A percentile compares a stretch with the other conserved stretches of the same genome.
These are phyloP conservation scores for Megacollybia marginata DNA, from an alignment of 768 basidiomycete genomes.

Conservation along the genomic window DNA sequence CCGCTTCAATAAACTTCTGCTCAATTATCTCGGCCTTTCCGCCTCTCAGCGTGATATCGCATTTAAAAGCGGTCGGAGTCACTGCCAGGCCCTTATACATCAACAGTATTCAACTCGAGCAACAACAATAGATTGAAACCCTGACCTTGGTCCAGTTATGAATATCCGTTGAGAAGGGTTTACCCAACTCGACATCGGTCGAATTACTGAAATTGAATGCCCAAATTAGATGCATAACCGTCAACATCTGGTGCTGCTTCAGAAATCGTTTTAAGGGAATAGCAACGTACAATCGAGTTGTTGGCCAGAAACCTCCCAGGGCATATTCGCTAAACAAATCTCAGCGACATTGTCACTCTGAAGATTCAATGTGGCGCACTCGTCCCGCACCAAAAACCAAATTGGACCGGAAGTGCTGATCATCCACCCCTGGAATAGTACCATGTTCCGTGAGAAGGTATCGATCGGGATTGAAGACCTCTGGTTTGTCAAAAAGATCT, in stretches of 20 bases:
- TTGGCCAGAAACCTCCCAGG: constrained; percentile 12
- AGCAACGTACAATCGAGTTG: constrained; percentile 10
- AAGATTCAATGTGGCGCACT: constrained; percentile 1
- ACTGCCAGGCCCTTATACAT: neutral
- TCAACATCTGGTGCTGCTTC: constrained; percentile 8
- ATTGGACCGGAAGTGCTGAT: constrained; percentile 5
- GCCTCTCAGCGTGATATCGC: neutral
- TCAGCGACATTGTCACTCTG: neutral
- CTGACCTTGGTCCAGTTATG: constrained; percentile 9
- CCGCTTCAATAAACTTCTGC: neutral
- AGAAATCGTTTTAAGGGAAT: constrained; percentile 1
- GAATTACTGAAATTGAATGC: constrained; percentile 17
- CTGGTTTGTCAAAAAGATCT: constrained; percentile 9
- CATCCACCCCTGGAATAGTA: constrained; percentile 7
- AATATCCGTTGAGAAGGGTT: constrained; percentile 6
- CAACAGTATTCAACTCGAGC: neutral
- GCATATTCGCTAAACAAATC: constrained; percentile 9
- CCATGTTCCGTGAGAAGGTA: constrained; percentile 10
- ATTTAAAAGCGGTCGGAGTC: neutral
- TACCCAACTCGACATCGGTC: constrained; percentile 1
- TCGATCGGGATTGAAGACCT: constrained; percentile 11
- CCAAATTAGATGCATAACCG: constrained; percentile 20
- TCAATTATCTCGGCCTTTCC: neutral
- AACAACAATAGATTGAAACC: neutral
- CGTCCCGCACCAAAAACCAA: constrained; percentile 12